Percentiles rank a stretch among this genome's conserved stretches.
Conservation (phyloP, 1,284 basidiomycete species). For the Lignosus rhinocerotis region DNA sequence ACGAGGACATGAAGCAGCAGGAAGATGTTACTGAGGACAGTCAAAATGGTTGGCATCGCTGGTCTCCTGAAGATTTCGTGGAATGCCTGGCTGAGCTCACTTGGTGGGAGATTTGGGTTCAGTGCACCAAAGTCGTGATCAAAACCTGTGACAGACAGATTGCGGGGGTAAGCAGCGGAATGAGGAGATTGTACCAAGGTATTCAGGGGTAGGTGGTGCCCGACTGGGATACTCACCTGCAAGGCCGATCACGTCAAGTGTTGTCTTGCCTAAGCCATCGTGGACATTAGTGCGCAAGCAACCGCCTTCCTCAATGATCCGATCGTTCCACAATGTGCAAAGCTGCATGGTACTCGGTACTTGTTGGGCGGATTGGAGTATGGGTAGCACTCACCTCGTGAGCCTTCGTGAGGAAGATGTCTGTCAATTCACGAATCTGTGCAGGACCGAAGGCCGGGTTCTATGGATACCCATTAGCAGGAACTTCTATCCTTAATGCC, state of each 20-base stretch:
- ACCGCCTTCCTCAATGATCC: conserved; percentile 10
- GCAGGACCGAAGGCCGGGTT: conserved; percentile 61
- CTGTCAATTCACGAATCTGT: conserved; percentile 55
- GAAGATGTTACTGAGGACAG: conserved; percentile 1
- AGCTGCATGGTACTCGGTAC: conserved; percentile 23
- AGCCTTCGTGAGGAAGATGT: conserved; percentile 56
- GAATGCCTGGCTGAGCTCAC: conserved; percentile 45
- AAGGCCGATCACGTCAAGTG: conserved; percentile 52
- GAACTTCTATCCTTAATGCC: too few species aligned
- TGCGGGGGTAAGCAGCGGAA: too few species aligned
- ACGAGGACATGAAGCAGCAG: conserved; percentile 5
- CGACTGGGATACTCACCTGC: conserved; percentile 36
- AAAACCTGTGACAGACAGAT: conserved; percentile 39
- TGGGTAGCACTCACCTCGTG: conserved; percentile 37
- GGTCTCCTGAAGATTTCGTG: conserved; percentile 20
- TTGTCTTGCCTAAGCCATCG: conserved; percentile 43
- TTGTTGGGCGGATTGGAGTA: not conserved
- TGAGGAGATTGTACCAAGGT: not conserved
- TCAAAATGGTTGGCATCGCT: not conserved
- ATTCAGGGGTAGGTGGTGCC: not conserved
- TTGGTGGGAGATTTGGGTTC: conserved; percentile 27
- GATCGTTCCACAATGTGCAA: conserved; percentile 29
- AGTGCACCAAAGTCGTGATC: conserved; percentile 52
- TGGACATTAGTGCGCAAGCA: conserved; percentile 38
- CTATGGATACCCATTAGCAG: conserved; percentile 24